Evolutionary conservation across 306 rosid genomes (phyloP).

Genomic region (Cyclanthera cordifolia): DNA sequence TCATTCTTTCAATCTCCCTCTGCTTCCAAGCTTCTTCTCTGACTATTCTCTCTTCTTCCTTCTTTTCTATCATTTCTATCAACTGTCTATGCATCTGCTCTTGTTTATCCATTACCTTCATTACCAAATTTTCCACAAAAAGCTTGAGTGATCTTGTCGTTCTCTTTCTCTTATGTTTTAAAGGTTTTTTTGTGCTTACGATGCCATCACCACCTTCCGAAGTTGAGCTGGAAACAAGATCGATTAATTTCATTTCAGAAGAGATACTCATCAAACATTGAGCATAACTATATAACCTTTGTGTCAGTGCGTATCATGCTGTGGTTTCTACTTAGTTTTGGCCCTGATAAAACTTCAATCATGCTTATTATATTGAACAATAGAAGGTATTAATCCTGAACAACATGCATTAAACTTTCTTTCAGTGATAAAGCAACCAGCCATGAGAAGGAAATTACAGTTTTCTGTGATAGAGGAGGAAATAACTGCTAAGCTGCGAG

Average conservation of each 20-base stretch:
- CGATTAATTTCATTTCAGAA: neutral
- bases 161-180: constrained; percentile 38
- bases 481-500: constrained; percentile 55
- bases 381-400: neutral
- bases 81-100: constrained; percentile 65
- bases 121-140: constrained; percentile 45
- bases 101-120: constrained; percentile 62
- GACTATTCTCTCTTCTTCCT: constrained; percentile 49
- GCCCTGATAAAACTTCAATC: neutral
- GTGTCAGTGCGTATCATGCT: neutral
- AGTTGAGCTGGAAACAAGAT: constrained; percentile 40
- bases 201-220: constrained; percentile 24
- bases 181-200: constrained; percentile 13
- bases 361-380: no score
- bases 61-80: constrained; percentile 52
- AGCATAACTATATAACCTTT: neutral
- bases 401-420: neutral
- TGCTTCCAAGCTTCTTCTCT: constrained; percentile 84
- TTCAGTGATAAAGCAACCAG: neutral
- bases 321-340: neutral
- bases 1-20: constrained; percentile 46
- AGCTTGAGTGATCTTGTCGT: constrained; percentile 26
- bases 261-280: no score
- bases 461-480: neutral
- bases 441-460: neutral